Percentiles rank a stretch among this genome's conserved stretches.
phyloP scores from a whole-genome alignment of 768 basidiomycete species.

The Mycena vulgaris region DNA sequence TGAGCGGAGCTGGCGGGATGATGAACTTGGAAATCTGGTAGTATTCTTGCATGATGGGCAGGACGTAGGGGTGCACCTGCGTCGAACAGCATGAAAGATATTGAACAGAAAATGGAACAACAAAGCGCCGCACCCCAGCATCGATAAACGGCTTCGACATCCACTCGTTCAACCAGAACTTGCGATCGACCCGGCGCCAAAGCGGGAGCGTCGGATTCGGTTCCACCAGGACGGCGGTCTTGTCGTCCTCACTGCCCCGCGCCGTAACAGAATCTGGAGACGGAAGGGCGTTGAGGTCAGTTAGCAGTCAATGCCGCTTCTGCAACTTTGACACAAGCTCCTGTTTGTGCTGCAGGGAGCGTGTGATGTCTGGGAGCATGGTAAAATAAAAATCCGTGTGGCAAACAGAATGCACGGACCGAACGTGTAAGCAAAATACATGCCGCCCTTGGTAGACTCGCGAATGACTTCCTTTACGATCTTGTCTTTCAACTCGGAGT shows the following conservation, averaged over 20 bases:
- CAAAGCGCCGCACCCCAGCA: constrained; percentile 75
- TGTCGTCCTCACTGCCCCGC: constrained; percentile 48
- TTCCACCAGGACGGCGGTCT: constrained; percentile 73
- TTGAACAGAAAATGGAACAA: background rate
- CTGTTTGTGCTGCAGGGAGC: constrained; percentile 86
- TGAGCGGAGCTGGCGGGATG: constrained; percentile 66
- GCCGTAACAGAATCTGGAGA: constrained; percentile 46
- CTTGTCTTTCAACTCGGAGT: constrained; percentile 86
- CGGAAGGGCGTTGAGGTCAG: constrained; percentile 71
- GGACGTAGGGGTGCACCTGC: constrained; percentile 86
- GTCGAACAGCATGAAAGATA: background rate
- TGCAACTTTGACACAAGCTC: constrained; percentile 72
- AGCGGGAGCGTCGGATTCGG: constrained; percentile 86
- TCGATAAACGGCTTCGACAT: constrained; percentile 89
- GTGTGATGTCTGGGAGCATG: constrained; percentile 76
- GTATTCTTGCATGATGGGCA: constrained; percentile 96
- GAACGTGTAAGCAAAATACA: constrained; percentile 92
- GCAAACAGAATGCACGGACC: constrained; percentile 71
- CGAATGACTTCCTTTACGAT: constrained; percentile 84
- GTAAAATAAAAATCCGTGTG: constrained; percentile 2
- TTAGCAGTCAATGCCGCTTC: constrained; percentile 71
- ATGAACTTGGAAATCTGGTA: constrained; percentile 83
- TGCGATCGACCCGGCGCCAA: constrained; percentile 91
- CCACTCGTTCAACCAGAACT: constrained; percentile 98
- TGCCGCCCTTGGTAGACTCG: constrained; percentile 86